Evolutionary conservation across 2,329 filamentous ascomycete genomes (phyloP), one percentile per base, ranked within the genome.

Genomic region (Nigrospora sphaerica): DNA sequence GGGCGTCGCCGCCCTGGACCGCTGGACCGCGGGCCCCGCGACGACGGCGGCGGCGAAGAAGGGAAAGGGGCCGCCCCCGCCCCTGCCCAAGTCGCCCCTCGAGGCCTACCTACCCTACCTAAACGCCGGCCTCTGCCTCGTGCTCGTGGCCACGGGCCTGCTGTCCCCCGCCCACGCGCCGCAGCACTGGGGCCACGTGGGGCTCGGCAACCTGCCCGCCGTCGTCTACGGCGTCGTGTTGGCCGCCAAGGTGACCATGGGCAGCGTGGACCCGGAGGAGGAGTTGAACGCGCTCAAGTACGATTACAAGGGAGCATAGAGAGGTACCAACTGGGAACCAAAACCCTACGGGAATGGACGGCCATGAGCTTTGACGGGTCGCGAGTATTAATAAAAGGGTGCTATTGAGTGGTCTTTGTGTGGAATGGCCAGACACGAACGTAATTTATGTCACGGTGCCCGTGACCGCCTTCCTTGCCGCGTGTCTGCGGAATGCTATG

Each of bases 241-340:
- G 47, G 63, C 77, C 40, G 79, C 80, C 31, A 82, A 88, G 64
- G 65, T 78, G 44, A 72, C 85, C 57, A 82, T 90, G 76, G 74
- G 75, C 4, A 74, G 80, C 41, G 77, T 90, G 10, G 83, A 90
- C 65, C 77, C 86, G 6, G 81, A 79, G 58, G 67, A 70, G 51
- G 85, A 86, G 57, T 64, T 91, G 55, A 69, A 74, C 42, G 69
- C 65, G 45, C 67, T 88, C 57, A 78, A 69, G 61, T 87, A 88
- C 65, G 71, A 74, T 45, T 85, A 80, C 58, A 88, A 85, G 58
- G 83, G 84, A 3, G 84, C 83, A 37, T 86, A 55, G 56, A 28
- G 23, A 28, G 7, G 23, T 9, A 5, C 23, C 23, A 9, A 10
- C 23, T 9, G 7, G 23, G 7, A 28, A 28, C 2, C 23, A 6